Evolutionary conservation across 202 grass and related monocot species (phyloP), one percentile per base, ranked within the genome.

Genomic region (Eragrostis tef): DNA sequence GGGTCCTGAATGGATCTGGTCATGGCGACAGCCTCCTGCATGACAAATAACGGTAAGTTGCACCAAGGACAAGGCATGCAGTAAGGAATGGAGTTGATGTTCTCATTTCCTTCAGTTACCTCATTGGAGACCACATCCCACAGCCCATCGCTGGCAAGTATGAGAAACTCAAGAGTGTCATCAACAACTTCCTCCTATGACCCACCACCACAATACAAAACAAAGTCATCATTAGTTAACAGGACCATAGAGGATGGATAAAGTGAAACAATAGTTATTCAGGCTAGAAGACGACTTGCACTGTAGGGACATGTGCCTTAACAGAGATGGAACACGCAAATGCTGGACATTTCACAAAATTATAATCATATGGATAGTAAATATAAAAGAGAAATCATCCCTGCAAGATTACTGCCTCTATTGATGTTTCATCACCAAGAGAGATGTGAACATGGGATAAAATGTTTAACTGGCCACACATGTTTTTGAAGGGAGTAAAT

Each of bases 91-190:
- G 8, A 13, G 60, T 2, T 31, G 0, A 15, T 71, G 10, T 72
- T 51, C 42, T 16, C 71, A 71, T 24, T 74, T 69, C 68, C 17
- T 45, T 77, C 15, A 81, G 13, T 78, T 79, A 97, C 94, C 89
- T 97, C 94, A n/a, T 97, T 97, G 11, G 87, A 85, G 43, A 97
- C 94, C 21, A 97, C 94, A 87, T 97, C 94, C 94, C 94, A 97
- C 11, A 97, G 79, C 48, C 94, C 94, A 61, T 97, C 94, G 25
- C 94, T 97, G 4, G 91, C 94, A 61, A 97, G 94, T 74, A 97
- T 89, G 61, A 97, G 91, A 74, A 97, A 94, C 67, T 97, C 94
- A 1, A 97, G 88, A 42, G 89, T 87, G 13, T 79, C 85, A 64
- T 97, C 87, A 5, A 97, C 81, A 26, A 85, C 76, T 85, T 92